phyloP scores from a whole-genome alignment of 2,329 filamentous ascomycete genomes.

The Epichloe aotearoae region DNA sequence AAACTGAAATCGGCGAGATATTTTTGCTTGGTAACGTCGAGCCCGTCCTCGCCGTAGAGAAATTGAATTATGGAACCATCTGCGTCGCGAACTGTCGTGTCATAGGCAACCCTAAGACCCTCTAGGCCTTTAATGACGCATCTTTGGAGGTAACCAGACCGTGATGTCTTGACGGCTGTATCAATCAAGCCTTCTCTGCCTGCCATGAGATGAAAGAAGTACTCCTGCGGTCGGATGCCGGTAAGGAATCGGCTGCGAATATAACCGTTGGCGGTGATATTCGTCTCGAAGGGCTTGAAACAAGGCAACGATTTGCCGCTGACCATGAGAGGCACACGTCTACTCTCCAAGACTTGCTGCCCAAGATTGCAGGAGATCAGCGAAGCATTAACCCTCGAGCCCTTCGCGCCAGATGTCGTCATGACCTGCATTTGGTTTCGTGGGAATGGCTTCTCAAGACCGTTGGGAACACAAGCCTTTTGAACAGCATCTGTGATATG shows the following conservation, averaged over 20 bases:
- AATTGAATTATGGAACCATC: slow-evolving; percentile 93
- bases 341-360: slow-evolving; percentile 90
- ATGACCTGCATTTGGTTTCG: slow-evolving; percentile 98
- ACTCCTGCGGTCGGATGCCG: slow-evolving; percentile 91
- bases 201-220: slow-evolving; percentile 99
- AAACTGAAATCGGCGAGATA: slow-evolving; percentile 87
- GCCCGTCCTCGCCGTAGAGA: slow-evolving; percentile 88
- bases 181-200: slow-evolving; percentile 96
- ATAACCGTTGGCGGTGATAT: slow-evolving; percentile 81
- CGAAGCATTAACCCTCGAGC: slow-evolving; percentile 84
- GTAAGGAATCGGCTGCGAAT: slow-evolving; percentile 96
- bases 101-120: slow-evolving; percentile 81
- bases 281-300: slow-evolving; percentile 83
- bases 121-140: slow-evolving; percentile 99
- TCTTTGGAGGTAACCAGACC: slow-evolving; percentile 90
- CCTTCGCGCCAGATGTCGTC: slow-evolving; percentile 94
- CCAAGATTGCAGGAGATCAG: slow-evolving; percentile 96
- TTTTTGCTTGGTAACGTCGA: slow-evolving; percentile 89
- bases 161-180: slow-evolving; percentile 95
- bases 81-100: slow-evolving; percentile 84
- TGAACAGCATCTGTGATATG: slow-evolving; percentile 70
- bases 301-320: slow-evolving; percentile 93
- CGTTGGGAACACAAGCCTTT: slow-evolving; percentile 61
- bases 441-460: slow-evolving; percentile 83
- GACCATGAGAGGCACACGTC: slow-evolving; percentile 92